These are phyloP conservation scores for Daldinia childiae DNA, from an alignment of 495 filamentous ascomycete species.

Conservation along the genomic window DNA sequence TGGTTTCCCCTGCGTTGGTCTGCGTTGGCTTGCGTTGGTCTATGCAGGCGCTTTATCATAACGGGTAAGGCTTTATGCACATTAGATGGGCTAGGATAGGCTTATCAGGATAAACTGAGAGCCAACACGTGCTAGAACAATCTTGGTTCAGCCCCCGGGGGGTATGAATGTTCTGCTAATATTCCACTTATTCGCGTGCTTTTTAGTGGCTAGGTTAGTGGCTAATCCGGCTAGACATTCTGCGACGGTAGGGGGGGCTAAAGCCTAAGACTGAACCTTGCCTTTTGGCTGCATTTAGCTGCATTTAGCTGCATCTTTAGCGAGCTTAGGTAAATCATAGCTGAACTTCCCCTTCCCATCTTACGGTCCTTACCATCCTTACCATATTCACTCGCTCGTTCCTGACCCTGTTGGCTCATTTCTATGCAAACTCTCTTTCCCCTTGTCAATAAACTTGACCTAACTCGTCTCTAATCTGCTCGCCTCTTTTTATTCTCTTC, in stretches of 20 bases:
- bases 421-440: conserved; percentile 37
- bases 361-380: too few species aligned
- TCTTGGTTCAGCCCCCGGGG: conserved; percentile 12
- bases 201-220: conserved; percentile 25
- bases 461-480: not conserved
- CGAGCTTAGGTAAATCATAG: conserved; percentile 8
- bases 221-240: conserved; percentile 26
- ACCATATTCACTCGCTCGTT: not conserved
- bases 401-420: not conserved
- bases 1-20: conserved; percentile 39
- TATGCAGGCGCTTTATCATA: conserved; percentile 34
- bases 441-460: conserved; percentile 29
- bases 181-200: conserved; percentile 20
- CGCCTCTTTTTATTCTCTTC: conserved; percentile 17
- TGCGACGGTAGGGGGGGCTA: conserved; percentile 19
- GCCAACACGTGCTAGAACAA: conserved; percentile 26
- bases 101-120: conserved; percentile 3
- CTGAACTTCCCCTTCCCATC: conserved; percentile 20
- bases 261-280: conserved; percentile 10
- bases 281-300: too few species aligned
- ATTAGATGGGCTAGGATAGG: not conserved
- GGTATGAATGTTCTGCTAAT: conserved; percentile 19
- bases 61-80: conserved; percentile 31
- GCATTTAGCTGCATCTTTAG: conserved; percentile 1
- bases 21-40: conserved; percentile 35